These are phyloP conservation scores for Talaromyces stipitatus DNA, from an alignment of 495 filamentous ascomycete species.

Conservation along the genomic window DNA sequence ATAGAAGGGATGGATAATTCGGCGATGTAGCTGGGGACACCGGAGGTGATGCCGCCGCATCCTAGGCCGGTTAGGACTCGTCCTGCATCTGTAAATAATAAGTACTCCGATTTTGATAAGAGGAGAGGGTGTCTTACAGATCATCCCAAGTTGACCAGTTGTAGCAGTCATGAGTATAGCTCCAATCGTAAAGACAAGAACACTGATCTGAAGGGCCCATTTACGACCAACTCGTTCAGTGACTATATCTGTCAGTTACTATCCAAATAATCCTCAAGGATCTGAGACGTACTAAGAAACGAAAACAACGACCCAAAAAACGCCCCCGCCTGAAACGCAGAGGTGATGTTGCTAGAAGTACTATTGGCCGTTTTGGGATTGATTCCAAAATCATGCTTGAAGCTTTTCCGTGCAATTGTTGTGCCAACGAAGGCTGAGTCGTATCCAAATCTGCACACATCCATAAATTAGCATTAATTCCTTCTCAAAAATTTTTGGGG, in stretches of 20 bases:
- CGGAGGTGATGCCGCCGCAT: slow-evolving; percentile 58
- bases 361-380: slow-evolving; percentile 29
- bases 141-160: slow-evolving; percentile 37
- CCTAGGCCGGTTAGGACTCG: slow-evolving; percentile 57
- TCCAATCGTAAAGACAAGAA: slow-evolving; percentile 44
- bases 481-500: too few relatives aligned
- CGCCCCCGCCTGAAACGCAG: slow-evolving; percentile 51
- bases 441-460: slow-evolving; percentile 54
- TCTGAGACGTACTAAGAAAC: slow-evolving; percentile 19
- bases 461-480: too few relatives aligned
- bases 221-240: slow-evolving; percentile 35
- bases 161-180: slow-evolving; percentile 49
- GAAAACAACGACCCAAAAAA: slow-evolving; percentile 48
- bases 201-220: slow-evolving; percentile 36
- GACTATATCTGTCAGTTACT: not conserved
- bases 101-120: not conserved
- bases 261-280: not conserved
- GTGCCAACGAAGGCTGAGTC: slow-evolving; percentile 56
- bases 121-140: not conserved
- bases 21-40: slow-evolving; percentile 63
- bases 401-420: slow-evolving; percentile 50
- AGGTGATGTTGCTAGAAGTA: slow-evolving; percentile 51
- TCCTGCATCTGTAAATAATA: slow-evolving; percentile 47
- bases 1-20: slow-evolving; percentile 66
- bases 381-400: slow-evolving; percentile 45